Percentiles rank a stretch among this genome's conserved stretches.
Conservation (phyloP, 2,329 filamentous ascomycete species). For the Microsporum audouinii region DNA sequence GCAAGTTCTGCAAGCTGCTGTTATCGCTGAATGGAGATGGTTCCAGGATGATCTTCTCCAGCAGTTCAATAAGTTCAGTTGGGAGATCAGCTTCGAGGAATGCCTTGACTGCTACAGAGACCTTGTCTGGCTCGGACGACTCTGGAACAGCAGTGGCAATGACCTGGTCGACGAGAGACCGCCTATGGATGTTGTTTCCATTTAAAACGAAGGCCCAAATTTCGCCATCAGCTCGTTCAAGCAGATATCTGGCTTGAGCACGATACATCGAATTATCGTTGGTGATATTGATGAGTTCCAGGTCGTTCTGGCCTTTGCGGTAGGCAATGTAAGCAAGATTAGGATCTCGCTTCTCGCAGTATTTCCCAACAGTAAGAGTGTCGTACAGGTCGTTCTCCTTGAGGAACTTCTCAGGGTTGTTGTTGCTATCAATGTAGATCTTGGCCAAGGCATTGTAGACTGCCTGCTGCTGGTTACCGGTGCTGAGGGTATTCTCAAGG, state of each 20-base stretch:
- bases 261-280: constrained; percentile 99
- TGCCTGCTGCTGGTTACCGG: constrained; percentile 89
- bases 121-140: constrained; percentile 84
- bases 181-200: constrained; percentile 88
- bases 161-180: constrained; percentile 90
- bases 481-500: constrained; percentile 79
- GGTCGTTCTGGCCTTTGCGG: constrained; percentile 89
- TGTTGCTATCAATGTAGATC: constrained; percentile 99
- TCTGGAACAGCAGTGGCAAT: constrained; percentile 90
- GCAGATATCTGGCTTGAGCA: constrained; percentile 86
- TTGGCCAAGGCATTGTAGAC: constrained; percentile 96
- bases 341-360: constrained; percentile 96
- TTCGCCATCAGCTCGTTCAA: constrained; percentile 79
- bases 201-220: constrained; percentile 92
- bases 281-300: constrained; percentile 94
- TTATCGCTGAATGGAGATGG: constrained; percentile 99
- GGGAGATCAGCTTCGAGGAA: constrained; percentile 88
- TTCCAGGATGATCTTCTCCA: constrained; percentile 99
- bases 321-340: constrained; percentile 93
- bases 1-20: constrained; percentile 84
- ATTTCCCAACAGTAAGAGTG: constrained; percentile 82
- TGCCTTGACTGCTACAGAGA: constrained; percentile 84
- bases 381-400: constrained; percentile 98
- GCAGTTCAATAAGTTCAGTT: constrained; percentile 84
- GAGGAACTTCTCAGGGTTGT: constrained; percentile 92